phyloP scores from a whole-genome alignment of 192 early-diverging fungal genomes.

The Geranomyces variabilis region DNA sequence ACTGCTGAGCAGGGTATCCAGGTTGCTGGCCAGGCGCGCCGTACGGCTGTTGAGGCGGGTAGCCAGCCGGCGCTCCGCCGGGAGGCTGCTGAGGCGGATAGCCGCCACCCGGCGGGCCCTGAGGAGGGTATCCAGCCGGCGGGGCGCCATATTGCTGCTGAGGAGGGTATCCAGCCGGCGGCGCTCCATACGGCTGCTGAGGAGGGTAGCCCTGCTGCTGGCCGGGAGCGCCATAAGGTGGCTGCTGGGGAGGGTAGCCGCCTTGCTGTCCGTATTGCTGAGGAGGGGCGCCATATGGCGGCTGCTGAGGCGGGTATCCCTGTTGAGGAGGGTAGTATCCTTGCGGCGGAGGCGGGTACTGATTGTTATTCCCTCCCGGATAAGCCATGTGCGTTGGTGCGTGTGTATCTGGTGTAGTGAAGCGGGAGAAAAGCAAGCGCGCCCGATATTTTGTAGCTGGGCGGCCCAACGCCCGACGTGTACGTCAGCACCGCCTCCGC shows the following conservation, averaged over 20 bases:
- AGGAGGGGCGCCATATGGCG: constrained; percentile 21
- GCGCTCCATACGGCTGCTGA: constrained; percentile 18
- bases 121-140: constrained; percentile 19
- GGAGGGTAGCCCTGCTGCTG: constrained; percentile 10
- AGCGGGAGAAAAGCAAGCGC: no score
- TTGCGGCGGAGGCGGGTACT: constrained; percentile 1
- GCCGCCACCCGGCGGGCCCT: constrained; percentile 24
- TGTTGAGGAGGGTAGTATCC: constrained; percentile 15
- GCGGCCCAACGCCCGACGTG: no score
- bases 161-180: constrained; percentile 20
- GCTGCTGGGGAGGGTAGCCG: constrained; percentile 24
- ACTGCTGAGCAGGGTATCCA: constrained; percentile 25
- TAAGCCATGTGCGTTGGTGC: no score
- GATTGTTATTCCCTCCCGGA: no score
- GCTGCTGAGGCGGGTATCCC: constrained; percentile 26
- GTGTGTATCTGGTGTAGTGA: no score
- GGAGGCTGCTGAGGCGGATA: constrained; percentile 3
- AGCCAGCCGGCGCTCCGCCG: constrained; percentile 18
- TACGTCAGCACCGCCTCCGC: no score
- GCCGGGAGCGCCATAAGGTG: constrained; percentile 3
- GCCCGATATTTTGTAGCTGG: no score
- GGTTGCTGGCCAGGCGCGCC: background rate
- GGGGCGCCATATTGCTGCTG: constrained; percentile 17
- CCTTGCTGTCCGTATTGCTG: constrained; percentile 29
- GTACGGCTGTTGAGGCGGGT: constrained; percentile 20